A percentile compares a stretch with the other conserved stretches of the same genome.
These are phyloP conservation scores for Pinus albicaulis DNA, from an alignment of 75 land plant species.

Conservation along the genomic window DNA sequence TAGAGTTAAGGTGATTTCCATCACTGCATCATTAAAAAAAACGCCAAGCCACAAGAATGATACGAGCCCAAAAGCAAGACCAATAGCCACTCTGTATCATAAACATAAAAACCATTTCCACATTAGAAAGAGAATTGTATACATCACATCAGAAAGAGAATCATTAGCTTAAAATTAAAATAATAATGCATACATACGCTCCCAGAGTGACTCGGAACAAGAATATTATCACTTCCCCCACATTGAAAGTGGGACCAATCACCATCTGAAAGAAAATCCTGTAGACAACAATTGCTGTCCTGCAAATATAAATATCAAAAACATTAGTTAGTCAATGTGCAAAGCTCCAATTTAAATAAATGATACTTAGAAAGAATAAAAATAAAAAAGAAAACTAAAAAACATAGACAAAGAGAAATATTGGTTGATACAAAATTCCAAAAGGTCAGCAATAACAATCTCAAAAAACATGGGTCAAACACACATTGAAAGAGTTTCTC, in stretches of 20 bases:
- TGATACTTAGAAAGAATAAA: too few species aligned
- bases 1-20: conserved; percentile 91
- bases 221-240: conserved; percentile 55
- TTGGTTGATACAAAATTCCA: too few species aligned
- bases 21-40: conserved; percentile 95
- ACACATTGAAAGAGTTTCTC: too few species aligned
- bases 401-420: too few species aligned
- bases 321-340: too few species aligned
- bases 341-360: too few species aligned
- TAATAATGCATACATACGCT: conserved; percentile 67
- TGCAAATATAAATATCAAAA: conserved; percentile 21
- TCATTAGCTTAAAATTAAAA: neutral
- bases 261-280: conserved; percentile 83
- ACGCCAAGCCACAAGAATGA: conserved; percentile 87
- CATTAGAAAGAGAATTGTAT: neutral
- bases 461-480: too few species aligned
- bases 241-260: conserved; percentile 65
- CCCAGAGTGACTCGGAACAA: conserved; percentile 73
- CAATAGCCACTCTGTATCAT: conserved; percentile 80
- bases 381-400: too few species aligned
- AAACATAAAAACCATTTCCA: conserved; percentile 5
- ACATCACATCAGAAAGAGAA: too few species aligned
- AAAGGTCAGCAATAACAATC: too few species aligned
- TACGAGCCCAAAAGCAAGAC: conserved; percentile 82
- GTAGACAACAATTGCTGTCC: conserved; percentile 97